Evolutionary conservation across 2,329 filamentous ascomycete genomes (phyloP).

Genomic region (Clonostachys rhizophaga): DNA sequence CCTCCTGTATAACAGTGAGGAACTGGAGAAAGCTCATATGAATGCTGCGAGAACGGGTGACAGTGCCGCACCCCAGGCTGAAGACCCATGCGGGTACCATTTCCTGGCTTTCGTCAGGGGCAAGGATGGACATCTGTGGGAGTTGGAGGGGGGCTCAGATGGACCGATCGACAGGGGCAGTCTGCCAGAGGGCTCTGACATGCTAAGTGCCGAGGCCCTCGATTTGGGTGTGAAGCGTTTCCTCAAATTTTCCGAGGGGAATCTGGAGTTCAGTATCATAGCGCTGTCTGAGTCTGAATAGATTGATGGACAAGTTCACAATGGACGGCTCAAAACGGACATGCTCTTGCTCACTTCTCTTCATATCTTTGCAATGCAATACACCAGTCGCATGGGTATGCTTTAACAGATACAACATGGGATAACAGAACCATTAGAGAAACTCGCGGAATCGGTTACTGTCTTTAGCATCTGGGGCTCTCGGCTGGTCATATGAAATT

Average conservation of each 20-base stretch:
- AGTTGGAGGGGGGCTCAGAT: slow-evolving; percentile 71
- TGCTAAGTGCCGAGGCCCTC: slow-evolving; percentile 64
- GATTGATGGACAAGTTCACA: no score
- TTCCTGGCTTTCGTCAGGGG: slow-evolving; percentile 78
- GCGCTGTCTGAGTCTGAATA: slow-evolving; percentile 18
- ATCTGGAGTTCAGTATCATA: slow-evolving; percentile 31
- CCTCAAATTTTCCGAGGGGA: slow-evolving; percentile 27
- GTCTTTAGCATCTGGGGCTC: no score
- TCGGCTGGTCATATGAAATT: no score
- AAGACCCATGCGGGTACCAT: slow-evolving; percentile 63
- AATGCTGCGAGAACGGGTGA: slow-evolving; percentile 65
- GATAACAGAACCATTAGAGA: no score
- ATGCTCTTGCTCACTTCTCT: no score
- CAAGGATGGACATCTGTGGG: slow-evolving; percentile 64
- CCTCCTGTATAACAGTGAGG: slow-evolving; percentile 65
- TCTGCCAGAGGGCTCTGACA: slow-evolving; percentile 52
- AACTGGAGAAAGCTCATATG: slow-evolving; percentile 69
- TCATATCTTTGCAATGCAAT: no score
- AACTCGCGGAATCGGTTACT: no score
- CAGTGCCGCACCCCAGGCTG: slow-evolving; percentile 56
- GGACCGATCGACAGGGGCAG: slow-evolving; percentile 66
- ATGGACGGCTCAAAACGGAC: no score
- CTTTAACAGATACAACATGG: no score
- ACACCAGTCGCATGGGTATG: no score
- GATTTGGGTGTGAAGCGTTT: slow-evolving; percentile 47